These are phyloP conservation scores for Aspergillus pseudotamarii DNA, from an alignment of 2,329 filamentous ascomycete species.

Conservation along the genomic window DNA sequence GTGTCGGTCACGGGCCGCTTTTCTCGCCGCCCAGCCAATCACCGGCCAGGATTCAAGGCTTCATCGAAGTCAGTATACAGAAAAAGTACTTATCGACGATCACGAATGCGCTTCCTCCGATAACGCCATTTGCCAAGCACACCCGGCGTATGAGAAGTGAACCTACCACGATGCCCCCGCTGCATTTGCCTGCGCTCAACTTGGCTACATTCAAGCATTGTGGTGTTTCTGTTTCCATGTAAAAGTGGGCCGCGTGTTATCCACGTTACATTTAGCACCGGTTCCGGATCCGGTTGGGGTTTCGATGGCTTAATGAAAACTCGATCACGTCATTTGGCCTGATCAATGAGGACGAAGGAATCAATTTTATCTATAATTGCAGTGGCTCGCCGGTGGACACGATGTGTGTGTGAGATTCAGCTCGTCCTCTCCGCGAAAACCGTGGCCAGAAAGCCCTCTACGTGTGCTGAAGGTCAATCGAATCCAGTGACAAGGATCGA, in stretches of 20 bases:
- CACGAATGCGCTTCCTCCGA: constrained; percentile 6
- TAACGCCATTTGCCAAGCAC: constrained; percentile 8
- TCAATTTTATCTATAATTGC: background rate
- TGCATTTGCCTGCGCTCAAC: constrained; percentile 1
- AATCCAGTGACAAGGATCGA: background rate
- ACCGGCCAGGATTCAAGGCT: background rate
- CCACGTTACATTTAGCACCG: background rate
- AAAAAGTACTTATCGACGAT: background rate
- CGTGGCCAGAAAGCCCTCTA: background rate
- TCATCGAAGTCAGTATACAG: background rate
- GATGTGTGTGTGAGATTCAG: background rate
- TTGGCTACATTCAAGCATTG: background rate
- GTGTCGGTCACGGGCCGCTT: background rate
- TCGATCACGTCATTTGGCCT: background rate
- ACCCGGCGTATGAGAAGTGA: background rate
- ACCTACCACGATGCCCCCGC: background rate
- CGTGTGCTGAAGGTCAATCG: background rate
- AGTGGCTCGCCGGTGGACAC: background rate
- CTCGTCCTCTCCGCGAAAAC: background rate
- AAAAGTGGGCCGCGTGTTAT: background rate
- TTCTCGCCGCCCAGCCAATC: background rate
- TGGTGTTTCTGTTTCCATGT: background rate
- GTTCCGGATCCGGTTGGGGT: background rate
- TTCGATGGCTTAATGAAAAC: background rate
- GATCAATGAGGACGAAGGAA: too few species aligned